Conservation (phyloP, 305 asterid genomes). For the Rubia tinctorum region DNA sequence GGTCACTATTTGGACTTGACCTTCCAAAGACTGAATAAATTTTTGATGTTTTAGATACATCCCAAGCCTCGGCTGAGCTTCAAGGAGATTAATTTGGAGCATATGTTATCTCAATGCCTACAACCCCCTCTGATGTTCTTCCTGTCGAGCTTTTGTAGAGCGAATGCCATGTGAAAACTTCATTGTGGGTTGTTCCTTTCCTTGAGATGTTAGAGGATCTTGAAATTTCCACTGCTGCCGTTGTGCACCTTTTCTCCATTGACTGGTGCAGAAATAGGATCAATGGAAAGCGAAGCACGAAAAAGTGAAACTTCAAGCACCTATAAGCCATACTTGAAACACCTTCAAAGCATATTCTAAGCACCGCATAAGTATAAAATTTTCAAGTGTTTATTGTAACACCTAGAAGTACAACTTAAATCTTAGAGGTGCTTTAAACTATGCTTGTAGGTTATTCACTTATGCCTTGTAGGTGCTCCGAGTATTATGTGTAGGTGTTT, state of each 20-base stretch:
- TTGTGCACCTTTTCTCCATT: too few species aligned
- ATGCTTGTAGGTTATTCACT: too few species aligned
- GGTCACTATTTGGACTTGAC: conserved; percentile 52
- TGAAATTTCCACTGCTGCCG: conserved; percentile 53
- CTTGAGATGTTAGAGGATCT: conserved; percentile 51
- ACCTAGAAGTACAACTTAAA: too few species aligned
- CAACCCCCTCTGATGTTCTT: conserved; percentile 49
- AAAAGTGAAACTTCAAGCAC: too few species aligned
- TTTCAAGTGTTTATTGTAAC: too few species aligned
- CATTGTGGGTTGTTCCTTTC: conserved; percentile 54
- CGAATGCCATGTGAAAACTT: conserved; percentile 46
- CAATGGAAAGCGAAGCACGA: conserved; percentile 51
- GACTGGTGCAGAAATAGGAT: conserved; percentile 52
- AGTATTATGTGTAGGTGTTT: too few species aligned
- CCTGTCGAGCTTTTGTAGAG: conserved; percentile 57
- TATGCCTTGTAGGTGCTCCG: too few species aligned
- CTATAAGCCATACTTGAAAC: too few species aligned
- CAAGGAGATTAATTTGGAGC: conserved; percentile 55
- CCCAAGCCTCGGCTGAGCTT: conserved; percentile 48
- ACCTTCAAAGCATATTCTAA: too few species aligned
- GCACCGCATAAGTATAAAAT: too few species aligned
- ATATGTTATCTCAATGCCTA: conserved; percentile 52
- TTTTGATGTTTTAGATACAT: conserved; percentile 45
- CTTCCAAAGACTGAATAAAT: conserved; percentile 52
- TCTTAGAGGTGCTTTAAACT: too few species aligned